Percentiles rank a stretch among this genome's conserved stretches.
phyloP scores from a whole-genome alignment of 2,329 filamentous ascomycete species.

The Diaporthe sp. region DNA sequence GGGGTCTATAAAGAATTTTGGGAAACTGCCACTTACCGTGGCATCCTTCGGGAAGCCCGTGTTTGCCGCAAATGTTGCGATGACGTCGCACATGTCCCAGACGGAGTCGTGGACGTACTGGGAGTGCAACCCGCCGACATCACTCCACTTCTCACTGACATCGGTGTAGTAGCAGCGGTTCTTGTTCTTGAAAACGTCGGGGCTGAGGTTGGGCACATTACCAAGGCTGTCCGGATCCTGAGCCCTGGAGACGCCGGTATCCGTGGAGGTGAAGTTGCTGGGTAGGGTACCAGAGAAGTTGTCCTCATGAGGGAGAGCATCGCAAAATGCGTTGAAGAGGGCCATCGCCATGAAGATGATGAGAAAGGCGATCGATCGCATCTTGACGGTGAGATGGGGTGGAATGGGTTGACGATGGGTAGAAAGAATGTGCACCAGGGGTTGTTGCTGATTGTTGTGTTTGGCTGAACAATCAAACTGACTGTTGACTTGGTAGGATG shows the following conservation, averaged over 20 bases:
- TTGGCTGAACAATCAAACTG: neutral
- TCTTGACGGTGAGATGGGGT: neutral
- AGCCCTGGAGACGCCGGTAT: neutral
- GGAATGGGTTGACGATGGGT: neutral
- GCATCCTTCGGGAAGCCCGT: neutral
- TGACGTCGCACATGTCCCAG: neutral
- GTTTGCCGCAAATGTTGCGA: neutral
- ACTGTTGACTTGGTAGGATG: neutral
- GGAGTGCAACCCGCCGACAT: neutral
- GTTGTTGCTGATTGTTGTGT: neutral
- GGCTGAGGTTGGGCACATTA: neutral
- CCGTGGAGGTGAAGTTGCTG: neutral
- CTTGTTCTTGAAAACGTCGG: neutral
- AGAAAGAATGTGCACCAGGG: neutral
- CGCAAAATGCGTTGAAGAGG: neutral
- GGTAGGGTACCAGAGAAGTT: neutral
- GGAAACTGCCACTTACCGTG: neutral
- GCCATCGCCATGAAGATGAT: conserved; percentile 6
- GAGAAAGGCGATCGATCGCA: neutral
- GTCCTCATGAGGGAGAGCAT: neutral
- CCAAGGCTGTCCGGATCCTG: neutral
- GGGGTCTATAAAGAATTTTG: neutral
- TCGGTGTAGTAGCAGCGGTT: neutral
- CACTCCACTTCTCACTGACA: neutral
- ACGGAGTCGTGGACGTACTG: neutral